A percentile compares a stretch with the other conserved stretches of the same genome.
Conservation (phyloP, 1,139 yeast species). For the Saccharomyces pastorianus region DNA sequence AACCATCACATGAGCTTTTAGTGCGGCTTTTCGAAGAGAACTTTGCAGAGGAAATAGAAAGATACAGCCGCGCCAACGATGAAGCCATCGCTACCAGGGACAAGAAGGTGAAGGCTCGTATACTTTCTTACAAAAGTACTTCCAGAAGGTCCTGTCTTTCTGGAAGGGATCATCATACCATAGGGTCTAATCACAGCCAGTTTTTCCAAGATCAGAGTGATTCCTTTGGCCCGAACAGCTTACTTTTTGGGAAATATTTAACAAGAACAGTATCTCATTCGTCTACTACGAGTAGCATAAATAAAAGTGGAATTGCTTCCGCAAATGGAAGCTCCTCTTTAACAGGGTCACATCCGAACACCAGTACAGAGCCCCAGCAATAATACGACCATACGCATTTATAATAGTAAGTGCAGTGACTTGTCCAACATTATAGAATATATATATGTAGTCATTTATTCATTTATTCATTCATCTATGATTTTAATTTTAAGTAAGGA, state of each 20-base stretch:
- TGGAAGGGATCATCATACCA: background rate
- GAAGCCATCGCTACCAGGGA: conserved; percentile 17
- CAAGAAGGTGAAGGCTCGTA: conserved; percentile 4
- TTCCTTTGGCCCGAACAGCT: conserved; percentile 9
- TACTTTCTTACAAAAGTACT: background rate
- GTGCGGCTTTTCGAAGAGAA: conserved; percentile 58
- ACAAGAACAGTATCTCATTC: background rate
- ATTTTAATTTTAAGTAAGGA: background rate
- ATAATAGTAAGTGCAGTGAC: background rate
- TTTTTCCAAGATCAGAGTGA: conserved; percentile 5
- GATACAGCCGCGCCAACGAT: conserved; percentile 20
- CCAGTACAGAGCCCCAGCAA: background rate
- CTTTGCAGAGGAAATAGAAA: conserved; percentile 55
- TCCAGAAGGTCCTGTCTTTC: conserved; percentile 1
- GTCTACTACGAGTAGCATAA: background rate
- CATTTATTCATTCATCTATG: background rate
- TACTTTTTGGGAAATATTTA: conserved; percentile 2
- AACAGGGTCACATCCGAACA: background rate
- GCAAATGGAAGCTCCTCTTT: background rate
- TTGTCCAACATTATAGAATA: background rate
- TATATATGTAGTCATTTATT: background rate
- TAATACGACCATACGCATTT: background rate
- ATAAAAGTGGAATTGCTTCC: background rate
- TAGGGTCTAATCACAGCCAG: background rate
- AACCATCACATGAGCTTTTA: conserved; percentile 58